Base-by-base conservation (phyloP, 208 protist genomes). In the Zelonia costaricensis region DNA sequence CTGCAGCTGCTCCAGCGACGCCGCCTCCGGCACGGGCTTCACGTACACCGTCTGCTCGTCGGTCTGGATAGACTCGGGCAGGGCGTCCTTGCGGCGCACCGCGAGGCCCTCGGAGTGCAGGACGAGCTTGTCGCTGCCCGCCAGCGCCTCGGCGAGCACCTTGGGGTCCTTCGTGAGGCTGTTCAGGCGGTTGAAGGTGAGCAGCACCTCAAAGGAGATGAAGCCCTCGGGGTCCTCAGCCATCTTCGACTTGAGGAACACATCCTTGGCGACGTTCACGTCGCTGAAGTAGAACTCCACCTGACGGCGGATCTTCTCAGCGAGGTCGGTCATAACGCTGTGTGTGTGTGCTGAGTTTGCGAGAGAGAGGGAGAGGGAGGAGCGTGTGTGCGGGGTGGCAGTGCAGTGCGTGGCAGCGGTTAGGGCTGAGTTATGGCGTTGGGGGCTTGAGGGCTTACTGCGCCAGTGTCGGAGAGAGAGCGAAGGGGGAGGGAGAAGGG, bases 271-370 rank as follows among this genome's bases (percentile, higher is more conserved):
- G 44, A 97, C 60, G 72, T 97, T 97, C n/a, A 92, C 87, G 63
- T 97, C 87, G 62, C 88, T 88, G 79, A 97, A 97, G 76, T 97
- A 97, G 75, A 94, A 97, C 76, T 94, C 86, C 54, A 97, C 85
- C 71, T 95, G 91, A 9, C 69, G 56, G 48, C 79, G 71, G 43
- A 97, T 75, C 68, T 86, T 83, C 12, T 62, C 58, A 23, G 74
- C 68, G 30, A 66, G 36, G n/a, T 66, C 62, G 31, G 72, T 63
- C 76, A 82, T 82, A 16, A 9, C 51, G 20, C 23, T 13, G 28
- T n/a, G n/a, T n/a, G n/a, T n/a, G n/a, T n/a, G n/a, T n/a, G n/a
- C n/a, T 38, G 15, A 23, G 10, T 36, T 12, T 10, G 8, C 22
- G 8, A 0, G 47, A 23, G n/a, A 48, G 20, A 25, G n/a, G 4